Base-by-base conservation (phyloP, 768 basidiomycete species). In the Mycena kentingensis region DNA sequence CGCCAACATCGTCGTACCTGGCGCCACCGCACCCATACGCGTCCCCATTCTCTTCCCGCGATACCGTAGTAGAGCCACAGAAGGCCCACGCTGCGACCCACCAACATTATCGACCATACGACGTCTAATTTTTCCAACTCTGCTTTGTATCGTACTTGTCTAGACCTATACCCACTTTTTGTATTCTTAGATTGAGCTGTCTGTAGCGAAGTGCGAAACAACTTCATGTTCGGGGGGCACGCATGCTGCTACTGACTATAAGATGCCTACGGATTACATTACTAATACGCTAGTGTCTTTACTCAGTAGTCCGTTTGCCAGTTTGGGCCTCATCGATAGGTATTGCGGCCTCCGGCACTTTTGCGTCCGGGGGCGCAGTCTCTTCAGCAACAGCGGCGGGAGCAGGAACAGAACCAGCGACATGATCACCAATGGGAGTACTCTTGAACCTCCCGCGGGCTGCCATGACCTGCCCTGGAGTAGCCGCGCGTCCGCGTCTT, bases 381-480 rank as follows among this genome's bases (percentile, higher is more conserved):
- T 16, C 10, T 32, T 32, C 31, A 8, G 8, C 10, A 28, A 27
- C 3, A 13, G 25, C 16, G 18, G 32, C 25, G 4, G 21, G 27
- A 26, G 27, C 15, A 31, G 39, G 25, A 31, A 4, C 29, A 8
- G n/a, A 11, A 28, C 5, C 44, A 4, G 49, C 13, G 13, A 44
- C 3, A 16, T 50, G 48, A 16, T 32, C 43, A 31, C 21, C 42
- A 11, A 52, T 51, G 3, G 46, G 54, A 12, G 32, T 50, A 21
- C 58, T 60, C 32, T 60, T 60, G 44, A 60, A 60, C 18, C 38
- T 27, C 6, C 58, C 58, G 2, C 58, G 50, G n/a, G 53, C 21
- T 10, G 25, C 41, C 10, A 31, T 19, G n/a, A n/a, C n/a, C n/a
- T n/a, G n/a, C 3, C 29, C 41, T 12, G 49, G 8, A 29, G 49